Base-by-base conservation (phyloP, 2,329 filamentous ascomycete species). In the Cordyceps cicadae region DNA sequence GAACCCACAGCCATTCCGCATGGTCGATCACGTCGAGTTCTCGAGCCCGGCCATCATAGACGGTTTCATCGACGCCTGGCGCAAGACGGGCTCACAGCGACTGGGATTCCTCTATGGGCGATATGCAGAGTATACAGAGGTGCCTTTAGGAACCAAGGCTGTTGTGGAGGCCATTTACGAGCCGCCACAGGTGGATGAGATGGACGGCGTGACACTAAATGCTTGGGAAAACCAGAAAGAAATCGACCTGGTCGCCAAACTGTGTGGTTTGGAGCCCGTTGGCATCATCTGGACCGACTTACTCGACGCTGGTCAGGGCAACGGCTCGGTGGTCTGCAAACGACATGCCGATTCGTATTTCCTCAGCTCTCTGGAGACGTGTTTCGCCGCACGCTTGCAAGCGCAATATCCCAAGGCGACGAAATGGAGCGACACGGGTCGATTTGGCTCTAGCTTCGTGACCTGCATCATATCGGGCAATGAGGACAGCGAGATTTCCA, bases 11-110 rank as follows among this genome's bases (percentile, higher is more conserved):
- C 82, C 88, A 21, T 99, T 93, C 73, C 90, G 94, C 56, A 97
- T 94, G 90, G 92, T 99, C 3, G 94, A 99, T 69, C 94, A 99
- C 72, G 94, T 99, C 64, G 95, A 99, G 74, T 97, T 99, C 71
- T 87, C 93, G 1, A 87, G 89, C 1, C 87, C 91, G 3, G 81
- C 86, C 59, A 84, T 97, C 39, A 90, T 97, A 67, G 90, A 99
- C 71, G 85, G 84, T n/a, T 86, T 97, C 61, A 85, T 99, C 65
- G 87, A 97, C 69, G 90, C 93, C 62, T 99, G 94, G 93, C 84
- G 95, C 67, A 87, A 85, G 65, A 92, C 90, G 2, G 93, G 92
- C 4, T 77, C 82, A 32, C 94, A 99, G 72, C 84, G 94, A 46
- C 73, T 97, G 52, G 94, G 93, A 6, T 96, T 92, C 68, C 77